phyloP scores from a whole-genome alignment of 2,329 filamentous ascomycete species.

The Hansfordia pulvinata region DNA sequence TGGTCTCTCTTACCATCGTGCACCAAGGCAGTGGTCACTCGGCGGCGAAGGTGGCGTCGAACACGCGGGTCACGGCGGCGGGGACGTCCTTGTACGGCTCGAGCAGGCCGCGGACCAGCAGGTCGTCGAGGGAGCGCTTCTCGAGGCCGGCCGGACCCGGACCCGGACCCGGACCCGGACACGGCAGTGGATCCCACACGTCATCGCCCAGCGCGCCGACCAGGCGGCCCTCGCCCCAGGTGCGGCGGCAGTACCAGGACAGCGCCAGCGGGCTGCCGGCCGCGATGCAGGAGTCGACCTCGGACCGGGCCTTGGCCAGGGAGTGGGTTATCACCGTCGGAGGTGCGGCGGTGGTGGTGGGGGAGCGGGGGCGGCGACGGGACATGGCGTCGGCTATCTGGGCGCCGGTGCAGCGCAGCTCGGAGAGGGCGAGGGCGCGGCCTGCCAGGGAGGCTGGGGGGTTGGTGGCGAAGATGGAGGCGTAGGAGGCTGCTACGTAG shows the following conservation, averaged over 20 bases:
- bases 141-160: conserved; percentile 9
- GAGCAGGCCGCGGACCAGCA: conserved; percentile 10
- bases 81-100: conserved; percentile 11
- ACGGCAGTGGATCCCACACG: no score
- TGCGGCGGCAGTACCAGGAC: conserved; percentile 14
- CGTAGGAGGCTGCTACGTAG: conserved; percentile 14
- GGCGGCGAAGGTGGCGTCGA: conserved; percentile 7
- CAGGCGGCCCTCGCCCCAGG: conserved; percentile 11
- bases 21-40: no score
- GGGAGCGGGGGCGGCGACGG: conserved; percentile 6
- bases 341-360: conserved; percentile 8
- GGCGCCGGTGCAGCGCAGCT: conserved; percentile 11
- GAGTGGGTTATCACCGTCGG: conserved; percentile 7
- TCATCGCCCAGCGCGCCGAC: conserved; percentile 8
- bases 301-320: conserved; percentile 9
- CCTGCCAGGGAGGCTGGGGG: conserved; percentile 9
- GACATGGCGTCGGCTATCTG: conserved; percentile 12
- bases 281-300: conserved; percentile 9
- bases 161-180: no score
- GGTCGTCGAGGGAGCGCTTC: conserved; percentile 9
- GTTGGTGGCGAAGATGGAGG: conserved; percentile 12
- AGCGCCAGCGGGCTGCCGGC: conserved; percentile 7
- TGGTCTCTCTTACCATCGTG: no score
- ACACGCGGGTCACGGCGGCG: conserved; percentile 5
- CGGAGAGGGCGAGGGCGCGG: conserved; percentile 10